Conservation (phyloP, 2,329 filamentous ascomycete genomes). For the Harringtonia aguacate region DNA sequence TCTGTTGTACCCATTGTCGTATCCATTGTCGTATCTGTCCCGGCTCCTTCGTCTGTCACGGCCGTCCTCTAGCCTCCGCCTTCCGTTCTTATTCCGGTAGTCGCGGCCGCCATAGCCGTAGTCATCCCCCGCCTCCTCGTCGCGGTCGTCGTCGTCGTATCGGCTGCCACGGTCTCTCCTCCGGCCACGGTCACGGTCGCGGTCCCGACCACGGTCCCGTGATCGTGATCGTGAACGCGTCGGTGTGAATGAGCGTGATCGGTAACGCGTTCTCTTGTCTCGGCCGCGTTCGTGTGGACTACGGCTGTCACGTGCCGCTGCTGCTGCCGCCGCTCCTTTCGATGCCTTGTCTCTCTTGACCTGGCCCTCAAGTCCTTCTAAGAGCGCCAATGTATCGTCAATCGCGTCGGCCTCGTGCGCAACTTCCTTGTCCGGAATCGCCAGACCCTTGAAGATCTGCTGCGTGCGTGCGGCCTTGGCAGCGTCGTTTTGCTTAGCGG, state of each 20-base stretch:
- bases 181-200: slow-evolving; percentile 12
- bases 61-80: slow-evolving; percentile 26
- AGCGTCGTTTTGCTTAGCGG: slow-evolving; percentile 23
- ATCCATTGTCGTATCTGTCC: slow-evolving; percentile 18
- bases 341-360: slow-evolving; percentile 23
- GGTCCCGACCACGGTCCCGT: slow-evolving; percentile 25
- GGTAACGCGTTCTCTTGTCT: slow-evolving; percentile 24
- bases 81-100: slow-evolving; percentile 19
- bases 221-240: slow-evolving; percentile 30
- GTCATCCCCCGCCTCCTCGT: no score
- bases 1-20: slow-evolving; percentile 26
- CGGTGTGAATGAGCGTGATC: slow-evolving; percentile 18
- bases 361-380: slow-evolving; percentile 77
- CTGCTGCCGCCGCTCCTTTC: background rate
- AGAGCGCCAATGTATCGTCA: slow-evolving; percentile 83
- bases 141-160: slow-evolving; percentile 20
- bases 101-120: slow-evolving; percentile 16
- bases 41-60: slow-evolving; percentile 17
- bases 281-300: slow-evolving; percentile 27
- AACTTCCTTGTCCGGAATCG: slow-evolving; percentile 66
- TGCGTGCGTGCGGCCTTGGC: slow-evolving; percentile 31
- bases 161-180: background rate
- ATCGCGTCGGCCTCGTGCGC: slow-evolving; percentile 48
- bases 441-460: slow-evolving; percentile 80
- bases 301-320: slow-evolving; percentile 1